These are phyloP conservation scores for Sextonia rubra DNA, from an alignment of 164 flowering plant species.

Conservation along the genomic window DNA sequence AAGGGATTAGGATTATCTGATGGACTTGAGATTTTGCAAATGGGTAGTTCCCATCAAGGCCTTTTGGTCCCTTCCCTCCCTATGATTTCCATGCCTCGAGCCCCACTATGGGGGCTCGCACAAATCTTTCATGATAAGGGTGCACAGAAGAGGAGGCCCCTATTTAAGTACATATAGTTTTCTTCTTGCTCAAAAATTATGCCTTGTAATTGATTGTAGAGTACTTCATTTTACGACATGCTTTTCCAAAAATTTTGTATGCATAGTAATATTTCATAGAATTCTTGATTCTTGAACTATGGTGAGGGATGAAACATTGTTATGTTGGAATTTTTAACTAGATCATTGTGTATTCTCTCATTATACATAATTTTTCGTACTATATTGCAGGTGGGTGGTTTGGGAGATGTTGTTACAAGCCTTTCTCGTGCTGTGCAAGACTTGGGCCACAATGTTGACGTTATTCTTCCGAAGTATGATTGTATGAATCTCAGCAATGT, in stretches of 20 bases:
- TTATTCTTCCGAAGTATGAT: slow-evolving; percentile 96
- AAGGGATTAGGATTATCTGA: no score
- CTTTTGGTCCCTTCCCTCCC: no score
- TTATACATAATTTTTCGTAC: background rate
- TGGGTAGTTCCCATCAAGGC: no score
- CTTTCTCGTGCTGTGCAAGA: slow-evolving; percentile 97
- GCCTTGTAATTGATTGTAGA: background rate
- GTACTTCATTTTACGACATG: background rate
- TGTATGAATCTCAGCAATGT: slow-evolving; percentile 78
- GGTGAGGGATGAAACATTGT: background rate
- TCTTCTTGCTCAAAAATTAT: no score
- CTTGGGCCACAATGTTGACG: slow-evolving; percentile 82
- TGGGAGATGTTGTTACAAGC: slow-evolving; percentile 98
- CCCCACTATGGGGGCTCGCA: no score
- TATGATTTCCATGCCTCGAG: no score
- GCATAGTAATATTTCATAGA: background rate
- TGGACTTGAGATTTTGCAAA: no score
- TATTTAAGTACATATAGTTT: no score
- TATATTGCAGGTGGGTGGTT: slow-evolving; percentile 88
- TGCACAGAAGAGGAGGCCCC: no score
- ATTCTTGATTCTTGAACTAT: background rate
- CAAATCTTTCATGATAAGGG: no score
- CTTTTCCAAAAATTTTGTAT: background rate
- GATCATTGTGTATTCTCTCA: background rate
- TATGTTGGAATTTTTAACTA: background rate